Conservation (phyloP, 1,284 basidiomycete genomes). For the Apiotrichum domesticum region DNA sequence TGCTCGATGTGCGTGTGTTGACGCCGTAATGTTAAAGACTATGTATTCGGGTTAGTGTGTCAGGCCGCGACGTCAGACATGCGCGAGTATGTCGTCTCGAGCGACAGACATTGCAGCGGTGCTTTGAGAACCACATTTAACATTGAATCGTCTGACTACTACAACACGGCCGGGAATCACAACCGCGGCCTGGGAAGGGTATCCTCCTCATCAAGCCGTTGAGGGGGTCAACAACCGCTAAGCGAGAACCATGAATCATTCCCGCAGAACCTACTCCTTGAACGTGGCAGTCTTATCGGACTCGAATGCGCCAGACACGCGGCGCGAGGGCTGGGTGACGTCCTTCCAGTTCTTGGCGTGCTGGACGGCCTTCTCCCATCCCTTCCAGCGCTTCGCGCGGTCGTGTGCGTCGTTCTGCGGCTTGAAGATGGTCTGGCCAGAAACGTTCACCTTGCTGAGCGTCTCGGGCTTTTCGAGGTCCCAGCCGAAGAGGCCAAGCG, state of each 20-base stretch:
- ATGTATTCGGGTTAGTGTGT: too few relatives aligned
- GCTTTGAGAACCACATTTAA: too few relatives aligned
- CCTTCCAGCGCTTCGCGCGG: conserved; percentile 60
- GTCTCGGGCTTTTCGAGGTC: conserved; percentile 79
- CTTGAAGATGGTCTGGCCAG: conserved; percentile 66
- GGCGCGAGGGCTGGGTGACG: neutral
- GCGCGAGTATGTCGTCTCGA: too few relatives aligned
- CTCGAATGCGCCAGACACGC: conserved; percentile 3
- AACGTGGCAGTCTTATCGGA: neutral
- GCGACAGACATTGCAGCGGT: too few relatives aligned
- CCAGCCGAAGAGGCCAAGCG: conserved; percentile 90
- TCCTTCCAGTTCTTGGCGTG: conserved; percentile 65
- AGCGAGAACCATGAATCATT: neutral
- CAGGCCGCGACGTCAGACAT: too few relatives aligned
- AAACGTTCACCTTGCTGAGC: conserved; percentile 78
- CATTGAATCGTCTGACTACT: too few relatives aligned
- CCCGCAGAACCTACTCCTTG: neutral
- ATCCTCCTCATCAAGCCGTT: neutral
- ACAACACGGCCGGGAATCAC: neutral
- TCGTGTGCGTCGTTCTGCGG: conserved; percentile 56
- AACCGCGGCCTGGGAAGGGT: neutral
- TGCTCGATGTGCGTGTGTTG: conserved; percentile 8
- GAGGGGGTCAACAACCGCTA: neutral
- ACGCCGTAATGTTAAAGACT: neutral
- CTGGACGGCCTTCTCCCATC: conserved; percentile 80